A percentile compares a stretch with the other conserved stretches of the same genome.
These are phyloP conservation scores for Afroboletus lepidellus DNA, from an alignment of 1,284 basidiomycete genomes.

Conservation along the genomic window DNA sequence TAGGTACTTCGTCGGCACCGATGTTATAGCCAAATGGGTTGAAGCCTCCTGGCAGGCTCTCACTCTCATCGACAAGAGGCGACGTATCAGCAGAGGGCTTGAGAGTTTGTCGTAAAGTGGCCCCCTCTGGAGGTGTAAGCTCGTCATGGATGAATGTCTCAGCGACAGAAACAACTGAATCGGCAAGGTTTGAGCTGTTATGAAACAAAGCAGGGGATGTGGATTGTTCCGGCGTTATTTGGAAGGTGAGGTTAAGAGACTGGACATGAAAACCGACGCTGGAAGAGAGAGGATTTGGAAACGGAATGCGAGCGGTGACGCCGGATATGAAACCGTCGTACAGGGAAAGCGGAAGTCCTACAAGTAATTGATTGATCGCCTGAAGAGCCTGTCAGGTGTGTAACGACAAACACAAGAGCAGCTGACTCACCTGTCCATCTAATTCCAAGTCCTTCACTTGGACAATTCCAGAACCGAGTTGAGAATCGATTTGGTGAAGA, in stretches of 20 bases:
- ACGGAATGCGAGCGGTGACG: conserved; percentile 73
- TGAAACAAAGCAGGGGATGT: conserved; percentile 15
- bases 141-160: conserved; percentile 86
- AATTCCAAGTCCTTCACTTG: conserved; percentile 84
- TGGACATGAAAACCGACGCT: conserved; percentile 67
- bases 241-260: conserved; percentile 61
- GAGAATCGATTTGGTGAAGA: conserved; percentile 84
- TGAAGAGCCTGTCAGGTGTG: conserved; percentile 35
- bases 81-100: conserved; percentile 41
- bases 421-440: conserved; percentile 59
- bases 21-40: conserved; percentile 48
- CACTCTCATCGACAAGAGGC: conserved; percentile 35
- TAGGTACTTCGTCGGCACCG: conserved; percentile 36
- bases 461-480: conserved; percentile 85
- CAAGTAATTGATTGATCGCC: conserved; percentile 80
- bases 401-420: conserved; percentile 8
- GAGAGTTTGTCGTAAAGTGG: conserved; percentile 69
- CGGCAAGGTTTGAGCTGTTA: conserved; percentile 52
- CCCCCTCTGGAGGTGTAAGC: conserved; percentile 69
- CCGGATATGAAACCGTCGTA: conserved; percentile 71
- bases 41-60: conserved; percentile 62
- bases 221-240: conserved; percentile 39
- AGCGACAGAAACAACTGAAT: conserved; percentile 78
- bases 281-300: conserved; percentile 73
- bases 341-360: conserved; percentile 66